Conservation (phyloP, 108 stramenopile species). For the Discostella stelligeroides region DNA sequence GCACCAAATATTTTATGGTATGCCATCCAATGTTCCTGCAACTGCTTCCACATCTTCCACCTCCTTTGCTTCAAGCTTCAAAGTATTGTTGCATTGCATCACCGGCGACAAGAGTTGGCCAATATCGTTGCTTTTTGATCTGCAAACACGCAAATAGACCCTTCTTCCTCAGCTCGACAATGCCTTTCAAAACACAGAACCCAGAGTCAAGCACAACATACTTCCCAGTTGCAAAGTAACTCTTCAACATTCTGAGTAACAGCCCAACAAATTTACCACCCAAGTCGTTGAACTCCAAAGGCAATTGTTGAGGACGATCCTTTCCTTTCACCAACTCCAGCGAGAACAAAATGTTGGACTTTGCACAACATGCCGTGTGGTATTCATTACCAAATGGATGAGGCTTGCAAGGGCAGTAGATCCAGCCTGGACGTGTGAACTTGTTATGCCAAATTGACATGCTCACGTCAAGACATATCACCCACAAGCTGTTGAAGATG, state of each 20-base stretch:
- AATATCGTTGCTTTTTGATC: conserved; percentile 41
- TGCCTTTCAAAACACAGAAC: neutral
- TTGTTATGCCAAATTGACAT: conserved; percentile 34
- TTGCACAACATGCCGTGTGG: conserved; percentile 7
- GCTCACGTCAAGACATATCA: conserved; percentile 35
- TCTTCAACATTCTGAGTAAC: no score
- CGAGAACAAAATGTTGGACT: conserved; percentile 19
- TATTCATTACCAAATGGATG: neutral
- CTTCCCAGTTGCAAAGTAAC: no score
- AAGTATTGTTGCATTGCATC: conserved; percentile 29
- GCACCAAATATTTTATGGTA: conserved; percentile 6
- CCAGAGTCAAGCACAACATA: conserved; percentile 1
- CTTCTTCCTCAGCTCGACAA: neutral
- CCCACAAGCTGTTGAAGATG: conserved; percentile 23
- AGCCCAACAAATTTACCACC: no score
- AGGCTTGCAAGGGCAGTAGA: no score
- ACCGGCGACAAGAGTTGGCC: conserved; percentile 36
- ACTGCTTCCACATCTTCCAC: conserved; percentile 22
- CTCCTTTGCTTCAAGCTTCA: neutral
- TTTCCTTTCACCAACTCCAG: conserved; percentile 36
- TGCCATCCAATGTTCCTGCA: conserved; percentile 8
- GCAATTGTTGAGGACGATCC: conserved; percentile 17
- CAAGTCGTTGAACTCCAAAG: conserved; percentile 3
- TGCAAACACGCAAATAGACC: conserved; percentile 6
- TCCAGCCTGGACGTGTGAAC: conserved; percentile 24